A percentile compares a stretch with the other conserved stretches of the same genome.
phyloP scores from a whole-genome alignment of 2,329 filamentous ascomycete species.

The Phaeophleospora eucalypticola region DNA sequence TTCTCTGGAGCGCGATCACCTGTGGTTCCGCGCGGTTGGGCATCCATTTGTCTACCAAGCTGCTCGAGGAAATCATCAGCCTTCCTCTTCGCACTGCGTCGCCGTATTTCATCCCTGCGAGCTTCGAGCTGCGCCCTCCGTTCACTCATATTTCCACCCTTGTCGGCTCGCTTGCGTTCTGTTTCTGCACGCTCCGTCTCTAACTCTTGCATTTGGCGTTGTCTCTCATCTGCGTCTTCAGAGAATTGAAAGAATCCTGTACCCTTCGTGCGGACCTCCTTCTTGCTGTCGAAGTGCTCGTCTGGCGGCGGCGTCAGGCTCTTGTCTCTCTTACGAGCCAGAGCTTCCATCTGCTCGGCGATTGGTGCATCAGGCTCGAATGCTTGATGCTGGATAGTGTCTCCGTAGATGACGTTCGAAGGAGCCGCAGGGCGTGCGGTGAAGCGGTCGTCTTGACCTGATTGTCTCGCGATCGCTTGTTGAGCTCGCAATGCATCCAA shows the following conservation, averaged over 20 bases:
- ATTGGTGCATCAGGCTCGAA: slow-evolving; percentile 69
- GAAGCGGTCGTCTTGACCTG: slow-evolving; percentile 57
- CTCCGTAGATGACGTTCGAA: slow-evolving; percentile 72
- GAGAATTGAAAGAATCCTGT: slow-evolving; percentile 91
- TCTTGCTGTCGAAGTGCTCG: slow-evolving; percentile 78
- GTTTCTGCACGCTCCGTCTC: slow-evolving; percentile 64
- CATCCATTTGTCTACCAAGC: slow-evolving; percentile 38
- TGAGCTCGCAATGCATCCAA: slow-evolving; percentile 62
- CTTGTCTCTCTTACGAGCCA: slow-evolving; percentile 74
- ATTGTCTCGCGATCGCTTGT: slow-evolving; percentile 54
- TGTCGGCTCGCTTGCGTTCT: slow-evolving; percentile 58
- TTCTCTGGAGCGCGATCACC: slow-evolving; percentile 5
- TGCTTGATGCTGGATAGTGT: slow-evolving; percentile 76
- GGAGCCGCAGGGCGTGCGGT: slow-evolving; percentile 65
- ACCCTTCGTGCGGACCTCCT: slow-evolving; percentile 81
- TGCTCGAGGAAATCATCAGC: slow-evolving; percentile 69
- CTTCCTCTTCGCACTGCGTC: slow-evolving; percentile 51
- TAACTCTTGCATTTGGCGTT: slow-evolving; percentile 72
- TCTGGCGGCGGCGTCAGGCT: slow-evolving; percentile 75
- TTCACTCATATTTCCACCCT: slow-evolving; percentile 49
- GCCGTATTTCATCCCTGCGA: slow-evolving; percentile 19
- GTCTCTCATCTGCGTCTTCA: slow-evolving; percentile 62
- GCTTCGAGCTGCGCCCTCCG: slow-evolving; percentile 53
- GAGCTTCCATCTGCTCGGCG: slow-evolving; percentile 66
- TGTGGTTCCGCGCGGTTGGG: not conserved